Base-by-base conservation (phyloP, 305 asterid species). In the Lippia alba region DNA sequence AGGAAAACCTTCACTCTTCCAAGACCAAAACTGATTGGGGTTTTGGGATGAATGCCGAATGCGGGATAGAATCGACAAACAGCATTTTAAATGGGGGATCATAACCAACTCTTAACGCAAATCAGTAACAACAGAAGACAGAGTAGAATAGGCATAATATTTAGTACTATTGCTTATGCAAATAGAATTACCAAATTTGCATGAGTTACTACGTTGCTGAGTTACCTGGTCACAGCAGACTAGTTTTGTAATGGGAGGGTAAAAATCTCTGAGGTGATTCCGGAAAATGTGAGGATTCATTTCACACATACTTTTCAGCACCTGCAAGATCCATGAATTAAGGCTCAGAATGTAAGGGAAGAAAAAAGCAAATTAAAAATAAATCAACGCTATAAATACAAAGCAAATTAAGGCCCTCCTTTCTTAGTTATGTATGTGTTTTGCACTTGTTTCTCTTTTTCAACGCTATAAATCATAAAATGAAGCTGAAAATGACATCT, bases 181-280 rank as follows among this genome's bases (percentile, higher is more conserved):
- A 44, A 36, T 75, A 61, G 34, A 75, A 53, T 40, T 46, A 24
- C 30, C 39, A 36, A 57, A 61, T 49, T 34, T 64, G 65, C 15
- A 62, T 74, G 14, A 54, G 33, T 39, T 61, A 32, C 46, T 39
- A 6, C 17, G 12, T 24, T 18, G 54, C 33, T 6, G 74, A 65
- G 74, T 44, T 85, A 94, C 97, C 99, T 91, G 99, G 80, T 94
- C 97, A 36, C 92, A 88, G 89, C 97, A 86, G 64, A 94, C 84
- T 14, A 94, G 99, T 81, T 87, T 91, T 4, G 97, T 85, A 75
- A 91, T 83, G 74, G 83, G 80, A 70, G 99, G 99, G 80, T 89
- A 94, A 78, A 94, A 91, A 69, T 88, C 94, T 77, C 88, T 77
- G 56, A 94, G 89, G 81, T 90, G 94, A 76, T 79, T 91, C 75